Percentiles rank a stretch among this genome's conserved stretches.
Conservation (phyloP, 306 rosid genomes). For the Vigna mungo region DNA sequence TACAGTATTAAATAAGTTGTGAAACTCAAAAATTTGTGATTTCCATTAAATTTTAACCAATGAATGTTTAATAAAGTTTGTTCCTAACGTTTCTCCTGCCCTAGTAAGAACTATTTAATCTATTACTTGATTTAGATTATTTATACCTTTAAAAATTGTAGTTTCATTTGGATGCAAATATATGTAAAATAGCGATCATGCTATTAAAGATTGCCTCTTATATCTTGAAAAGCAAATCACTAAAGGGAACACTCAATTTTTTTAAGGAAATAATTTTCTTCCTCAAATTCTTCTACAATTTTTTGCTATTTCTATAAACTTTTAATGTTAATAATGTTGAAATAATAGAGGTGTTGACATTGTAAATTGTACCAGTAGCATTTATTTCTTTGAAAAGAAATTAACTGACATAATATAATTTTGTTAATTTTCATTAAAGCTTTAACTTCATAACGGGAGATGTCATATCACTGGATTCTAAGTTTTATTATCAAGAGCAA, state of each 20-base stretch:
- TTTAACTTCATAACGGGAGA: background rate
- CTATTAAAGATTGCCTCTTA: background rate
- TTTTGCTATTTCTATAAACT: background rate
- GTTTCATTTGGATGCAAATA: constrained; percentile 13
- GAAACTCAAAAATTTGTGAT: too few relatives aligned
- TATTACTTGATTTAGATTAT: background rate
- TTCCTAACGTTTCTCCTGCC: too few relatives aligned
- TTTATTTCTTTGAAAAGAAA: background rate
- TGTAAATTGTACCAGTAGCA: background rate
- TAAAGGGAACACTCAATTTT: background rate
- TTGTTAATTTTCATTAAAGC: constrained; percentile 23
- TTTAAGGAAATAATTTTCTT: background rate
- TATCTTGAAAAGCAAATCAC: background rate
- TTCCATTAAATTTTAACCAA: too few relatives aligned
- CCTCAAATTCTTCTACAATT: background rate
- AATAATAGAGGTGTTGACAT: background rate
- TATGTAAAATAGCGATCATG: background rate
- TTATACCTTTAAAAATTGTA: background rate
- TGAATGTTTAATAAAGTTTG: too few relatives aligned
- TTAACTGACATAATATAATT: background rate
- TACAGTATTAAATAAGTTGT: too few relatives aligned
- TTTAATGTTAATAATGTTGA: background rate
- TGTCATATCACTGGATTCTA: background rate
- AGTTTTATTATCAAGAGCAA: background rate
- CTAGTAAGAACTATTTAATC: background rate